Percentiles rank a stretch among this genome's conserved stretches.
Evolutionary conservation across 345 rosid species (phyloP).

Genomic region (Salix exigua): DNA sequence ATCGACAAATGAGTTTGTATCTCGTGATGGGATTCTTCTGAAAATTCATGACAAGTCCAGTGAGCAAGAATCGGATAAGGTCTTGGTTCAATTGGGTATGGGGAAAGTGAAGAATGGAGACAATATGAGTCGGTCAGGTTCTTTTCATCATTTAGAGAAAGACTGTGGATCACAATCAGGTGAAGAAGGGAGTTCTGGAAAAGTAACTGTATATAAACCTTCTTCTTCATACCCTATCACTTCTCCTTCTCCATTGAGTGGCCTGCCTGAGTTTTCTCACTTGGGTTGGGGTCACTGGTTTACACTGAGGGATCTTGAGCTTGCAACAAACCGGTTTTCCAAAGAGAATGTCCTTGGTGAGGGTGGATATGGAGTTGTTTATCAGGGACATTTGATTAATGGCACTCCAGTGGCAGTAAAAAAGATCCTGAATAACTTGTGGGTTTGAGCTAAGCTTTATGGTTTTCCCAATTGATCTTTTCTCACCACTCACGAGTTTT

Average conservation of each 20-base stretch:
- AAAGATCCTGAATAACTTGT: constrained; percentile 71
- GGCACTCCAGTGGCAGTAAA: constrained; percentile 74
- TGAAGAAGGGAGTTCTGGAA: constrained; percentile 60
- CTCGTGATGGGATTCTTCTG: constrained; percentile 64
- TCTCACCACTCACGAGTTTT: neutral
- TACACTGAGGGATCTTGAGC: constrained; percentile 74
- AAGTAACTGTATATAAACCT: constrained; percentile 42
- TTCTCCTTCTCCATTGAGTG: constrained; percentile 66
- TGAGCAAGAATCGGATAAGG: constrained; percentile 71
- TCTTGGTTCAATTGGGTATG: constrained; percentile 74
- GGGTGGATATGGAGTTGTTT: constrained; percentile 82
- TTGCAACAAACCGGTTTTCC: constrained; percentile 67
- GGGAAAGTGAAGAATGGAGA: constrained; percentile 61
- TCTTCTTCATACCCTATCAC: constrained; percentile 65
- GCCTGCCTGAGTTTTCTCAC: constrained; percentile 74
- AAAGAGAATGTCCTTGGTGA: constrained; percentile 73
- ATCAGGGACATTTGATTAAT: constrained; percentile 60
- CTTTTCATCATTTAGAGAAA: constrained; percentile 52
- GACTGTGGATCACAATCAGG: constrained; percentile 74
- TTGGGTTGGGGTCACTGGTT: constrained; percentile 94
- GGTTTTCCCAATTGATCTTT: neutral
- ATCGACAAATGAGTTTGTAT: constrained; percentile 56
- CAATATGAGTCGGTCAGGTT: constrained; percentile 50
- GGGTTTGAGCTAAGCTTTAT: constrained; percentile 25
- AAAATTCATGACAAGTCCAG: constrained; percentile 64